Percentiles rank a stretch among this genome's conserved stretches.
Evolutionary conservation across 140 eudicot species (phyloP).

Genomic region (Bidens hawaiensis): DNA sequence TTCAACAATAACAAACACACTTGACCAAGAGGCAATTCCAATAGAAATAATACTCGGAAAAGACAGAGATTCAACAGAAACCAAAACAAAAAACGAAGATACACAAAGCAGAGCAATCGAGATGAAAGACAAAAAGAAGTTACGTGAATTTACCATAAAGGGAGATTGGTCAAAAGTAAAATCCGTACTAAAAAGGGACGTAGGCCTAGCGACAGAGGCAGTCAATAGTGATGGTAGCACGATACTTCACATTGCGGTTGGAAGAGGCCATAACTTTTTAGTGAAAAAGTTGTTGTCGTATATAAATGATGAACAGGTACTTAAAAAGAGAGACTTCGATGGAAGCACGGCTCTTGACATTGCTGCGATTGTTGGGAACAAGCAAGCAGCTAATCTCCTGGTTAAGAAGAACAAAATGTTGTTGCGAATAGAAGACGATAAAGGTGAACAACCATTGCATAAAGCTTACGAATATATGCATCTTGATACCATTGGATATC

Average conservation of each 20-base stretch:
- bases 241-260: constrained; percentile 11
- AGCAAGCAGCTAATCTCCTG: background rate
- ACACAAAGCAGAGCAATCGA: background rate
- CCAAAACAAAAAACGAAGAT: background rate
- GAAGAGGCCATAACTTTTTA: background rate
- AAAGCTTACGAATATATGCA: constrained; percentile 14
- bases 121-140: background rate
- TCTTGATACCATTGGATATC: constrained; percentile 5
- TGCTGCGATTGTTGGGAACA: constrained; percentile 19
- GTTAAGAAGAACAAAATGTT: background rate
- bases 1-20: background rate
- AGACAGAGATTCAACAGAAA: background rate
- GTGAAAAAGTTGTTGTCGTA: too few relatives aligned
- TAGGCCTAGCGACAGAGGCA: background rate
- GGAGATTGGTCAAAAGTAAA: too few relatives aligned
- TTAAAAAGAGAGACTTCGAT: background rate
- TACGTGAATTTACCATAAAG: background rate
- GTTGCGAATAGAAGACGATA: background rate
- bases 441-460: background rate
- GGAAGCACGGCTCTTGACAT: constrained; percentile 26
- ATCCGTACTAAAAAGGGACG: background rate
- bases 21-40: background rate
- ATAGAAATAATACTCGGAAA: background rate
- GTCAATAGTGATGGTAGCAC: constrained; percentile 1
- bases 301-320: background rate